Base-by-base conservation (phyloP, 2,329 filamentous ascomycete genomes). In the Torrubiellomyces zombiae region DNA sequence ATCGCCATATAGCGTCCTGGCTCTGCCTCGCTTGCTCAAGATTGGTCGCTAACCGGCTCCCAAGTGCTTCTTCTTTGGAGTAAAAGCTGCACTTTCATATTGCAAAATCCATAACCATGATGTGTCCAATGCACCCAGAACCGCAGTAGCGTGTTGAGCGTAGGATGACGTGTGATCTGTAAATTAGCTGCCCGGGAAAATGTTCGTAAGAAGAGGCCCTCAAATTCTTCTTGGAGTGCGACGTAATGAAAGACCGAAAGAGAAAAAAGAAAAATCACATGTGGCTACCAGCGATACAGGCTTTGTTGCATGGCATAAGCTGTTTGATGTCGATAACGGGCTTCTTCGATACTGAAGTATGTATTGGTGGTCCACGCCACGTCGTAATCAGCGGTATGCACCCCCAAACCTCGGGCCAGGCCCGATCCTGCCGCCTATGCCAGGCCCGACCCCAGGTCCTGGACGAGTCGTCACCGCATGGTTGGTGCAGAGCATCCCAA, bases 401-500 rank as follows among this genome's bases (percentile, higher is more conserved):
- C 57, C 56, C 37, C 57, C 59, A 44, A 65, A 75, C 28, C 71
- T 64, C 39, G 67, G 53, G 28, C 60, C 63, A 26, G 67, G 63
- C 32, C 62, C 63, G 47, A 73, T 58, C 18, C 66, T 70, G 27
- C 53, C 44, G 14, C 57, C 55, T 39, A 79, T 63, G 31, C 70
- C 61, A 31, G 75, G 63, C 12, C 80, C 78, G 37, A 73, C 67
- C 16, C 80, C 79, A 36, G 85, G 82, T 20, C 85, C 86, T 32
- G 86, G 85, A 28, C 85, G 81, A 39, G 83, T 94, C 26, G 79
- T 69, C 38, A 83, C 72, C 23, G 81, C 82, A 18, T 85, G 86
- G 51, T 95, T 95, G 55, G 82, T 92, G 59, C 91, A 98, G 27
- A 98, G 76, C 86, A 98, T 95, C 16, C 89, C 89, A 33, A 98